Evolutionary conservation across 1,284 basidiomycete species (phyloP), one percentile per base, ranked within the genome.

Genomic region (Abortiporus biennis): DNA sequence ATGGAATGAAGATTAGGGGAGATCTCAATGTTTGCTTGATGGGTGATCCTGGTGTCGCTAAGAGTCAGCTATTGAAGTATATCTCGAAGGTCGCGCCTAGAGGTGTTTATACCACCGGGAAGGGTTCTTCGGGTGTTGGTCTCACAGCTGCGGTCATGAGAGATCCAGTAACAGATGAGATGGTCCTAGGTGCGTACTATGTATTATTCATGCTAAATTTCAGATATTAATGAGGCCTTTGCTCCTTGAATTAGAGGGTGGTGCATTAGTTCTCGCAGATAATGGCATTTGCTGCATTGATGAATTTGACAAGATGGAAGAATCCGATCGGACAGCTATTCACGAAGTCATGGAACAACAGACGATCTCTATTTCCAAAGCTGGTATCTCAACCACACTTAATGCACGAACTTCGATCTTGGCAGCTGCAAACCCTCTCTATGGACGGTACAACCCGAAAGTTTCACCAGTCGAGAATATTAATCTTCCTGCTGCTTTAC

Each of bases 271-370:
- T 1, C 78, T 99, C 20, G 96, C 96, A 3, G 96, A 99, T 65
- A 99, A 99, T 54, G 96, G 96, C 24, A 99, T 99, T 57, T 97
- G 94, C 67, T 99, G 95, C 64, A 99, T 99, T 53, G 96, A 99
- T 58, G 96, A 99, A 61, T 99, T 99, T 62, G 96, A 99, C 71
- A 99, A 99, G 68, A 99, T 99, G 96, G 96, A 99, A 53, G 96
- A 99, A 64, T 66, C 89, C 2, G 96, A 99, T 64, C 78, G 96
- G 48, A 99, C 96, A 0, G 92, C 96, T 11, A 99, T 99, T 50
- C 96, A 99, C 70, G 96, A 99, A 75, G 96, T 99, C 44, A 99
- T 99, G 96, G 95, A 99, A 64, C 95, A 99, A 61, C 95, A 99
- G 66, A 99, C 96, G 1, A 99, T 99, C 50, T 97, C 92, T 2